Evolutionary conservation across 805 yeast species (phyloP), one percentile per base, ranked within the genome.

Genomic region (Pichia rugopelliculosa): DNA sequence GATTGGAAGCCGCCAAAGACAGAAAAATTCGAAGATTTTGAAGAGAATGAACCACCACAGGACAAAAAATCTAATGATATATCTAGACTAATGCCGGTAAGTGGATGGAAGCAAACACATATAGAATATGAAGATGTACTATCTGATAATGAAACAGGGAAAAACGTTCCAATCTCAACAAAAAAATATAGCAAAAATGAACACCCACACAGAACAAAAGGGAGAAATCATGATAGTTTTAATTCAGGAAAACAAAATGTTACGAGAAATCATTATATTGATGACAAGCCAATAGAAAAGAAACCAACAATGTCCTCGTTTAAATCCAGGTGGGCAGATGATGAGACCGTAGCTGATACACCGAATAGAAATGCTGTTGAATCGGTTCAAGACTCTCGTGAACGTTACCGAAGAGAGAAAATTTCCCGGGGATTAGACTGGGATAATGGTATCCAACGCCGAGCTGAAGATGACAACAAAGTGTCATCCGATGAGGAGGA

Each of bases 61-160:
- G 36, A 23, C 20, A 44, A 39, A 11, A 15, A 44, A 17, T 40
- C 46, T 4, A 41, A 34, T 5, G 48, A 47, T 15, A 48, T 49
- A 11, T 39, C 45, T 26, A 21, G 49, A 23, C 30, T 49, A 24
- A 44, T 47, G 51, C 50, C 50, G 6, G 45, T 45, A 30, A 47
- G 20, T 13, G 51, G 48, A 17, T 39, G 49, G 48, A 42, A 44
- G 26, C 27, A 47, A 13, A 44, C 30, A 3, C 44, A 37, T 26
- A 42, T 39, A 10, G 39, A 46, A 6, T 30, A 45, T 27, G 48
- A 40, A 12, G 40, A 44, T 15, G 47, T 44, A 10, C 49, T 53
- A 11, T 36, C 46, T 18, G 48, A 36, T 25, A 38, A 36, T 15
- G 46, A 40, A n/a, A 36, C 15, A 7, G 41, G 46, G 2, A 26